A percentile compares a stretch with the other conserved stretches of the same genome.
Evolutionary conservation across 768 basidiomycete genomes (phyloP).

Genomic region (Lactifluus subvellereus): DNA sequence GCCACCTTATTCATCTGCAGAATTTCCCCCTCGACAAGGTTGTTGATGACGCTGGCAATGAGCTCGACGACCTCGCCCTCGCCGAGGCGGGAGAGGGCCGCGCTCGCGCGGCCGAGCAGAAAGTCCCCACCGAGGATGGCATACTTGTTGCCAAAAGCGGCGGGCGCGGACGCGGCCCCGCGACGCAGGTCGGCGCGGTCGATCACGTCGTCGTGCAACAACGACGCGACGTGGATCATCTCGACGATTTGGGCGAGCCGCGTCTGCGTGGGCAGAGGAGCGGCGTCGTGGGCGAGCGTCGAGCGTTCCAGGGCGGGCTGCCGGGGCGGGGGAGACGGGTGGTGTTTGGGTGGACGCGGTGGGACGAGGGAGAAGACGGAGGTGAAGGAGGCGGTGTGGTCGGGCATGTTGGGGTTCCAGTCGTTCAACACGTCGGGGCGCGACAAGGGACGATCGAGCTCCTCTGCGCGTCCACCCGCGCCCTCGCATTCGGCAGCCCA

Average conservation of each 20-base stretch:
- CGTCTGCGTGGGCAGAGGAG: slow-evolving; percentile 79
- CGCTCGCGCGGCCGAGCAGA: slow-evolving; percentile 83
- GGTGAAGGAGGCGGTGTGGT: slow-evolving; percentile 66
- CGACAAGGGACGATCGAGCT: slow-evolving; percentile 75
- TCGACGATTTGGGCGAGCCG: slow-evolving; percentile 95
- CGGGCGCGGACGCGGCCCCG: slow-evolving; percentile 58
- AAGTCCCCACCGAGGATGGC: slow-evolving; percentile 95
- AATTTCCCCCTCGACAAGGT: slow-evolving; percentile 96
- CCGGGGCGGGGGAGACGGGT: slow-evolving; percentile 33
- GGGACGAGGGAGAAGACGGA: slow-evolving; percentile 44
- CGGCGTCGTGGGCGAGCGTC: slow-evolving; percentile 31
- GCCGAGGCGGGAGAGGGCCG: slow-evolving; percentile 82
- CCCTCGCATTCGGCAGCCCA: slow-evolving; percentile 58
- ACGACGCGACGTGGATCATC: slow-evolving; percentile 95
- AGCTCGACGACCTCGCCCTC: slow-evolving; percentile 89
- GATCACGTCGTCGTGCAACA: slow-evolving; percentile 88
- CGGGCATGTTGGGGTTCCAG: slow-evolving; percentile 84
- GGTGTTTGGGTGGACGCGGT: slow-evolving; percentile 37
- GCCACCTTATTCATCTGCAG: slow-evolving; percentile 61
- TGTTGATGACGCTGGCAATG: slow-evolving; percentile 85
- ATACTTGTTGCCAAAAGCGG: slow-evolving; percentile 86
- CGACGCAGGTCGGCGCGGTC: slow-evolving; percentile 71
- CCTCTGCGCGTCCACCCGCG: slow-evolving; percentile 46
- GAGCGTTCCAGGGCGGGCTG: slow-evolving; percentile 28
- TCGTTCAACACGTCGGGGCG: slow-evolving; percentile 81